Base-by-base conservation (phyloP, 139 green algal genomes). In the Bryopsis sp. region DNA sequence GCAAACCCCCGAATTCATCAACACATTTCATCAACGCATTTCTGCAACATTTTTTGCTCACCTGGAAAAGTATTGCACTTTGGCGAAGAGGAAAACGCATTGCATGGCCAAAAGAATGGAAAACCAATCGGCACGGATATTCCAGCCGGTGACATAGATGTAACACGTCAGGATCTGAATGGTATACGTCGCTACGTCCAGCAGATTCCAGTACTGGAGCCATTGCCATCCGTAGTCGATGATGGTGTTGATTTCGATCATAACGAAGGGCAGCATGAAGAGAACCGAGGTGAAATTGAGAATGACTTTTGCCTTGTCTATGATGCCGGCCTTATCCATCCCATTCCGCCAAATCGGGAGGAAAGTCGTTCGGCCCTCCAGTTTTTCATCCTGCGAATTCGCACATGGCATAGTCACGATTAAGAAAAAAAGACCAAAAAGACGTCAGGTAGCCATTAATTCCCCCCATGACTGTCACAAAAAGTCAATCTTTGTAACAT, bases 51-150 rank as follows among this genome's bases (percentile, higher is more conserved):
- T n/a, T n/a, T 57, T 24, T 26, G 24, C 47, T 50, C 6, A 50
- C 43, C 43, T 50, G 11, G 65, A 74, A 31, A 78, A 83, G 70
- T 77, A 83, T 50, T 83, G 77, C 2, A 68, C n/a, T 48, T 48
- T 48, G 58, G 81, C 60, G 64, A 74, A 86, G 61, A 85, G 80
- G 33, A 82, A 47, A 28, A 68, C 32, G 60, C 38, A 48, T 28
- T 68, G 60, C 5, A 68, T 48, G 8, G 81, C 72, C 22, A 71
- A 32, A 24, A 74, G 31, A 2, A 85, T 68, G 24, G 75, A 85
- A 34, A 87, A 48, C 15, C 29, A 62, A 22, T 71, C 63, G 58
- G 39, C 66, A 31, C 43, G 11, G 22, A 87, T 26, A 5, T 68
- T 7, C 37, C 11, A 34, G 29, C 60, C n/a, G 1, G 47, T 47